phyloP scores from a whole-genome alignment of 768 basidiomycete genomes.

The Xerocomus potaroensis region DNA sequence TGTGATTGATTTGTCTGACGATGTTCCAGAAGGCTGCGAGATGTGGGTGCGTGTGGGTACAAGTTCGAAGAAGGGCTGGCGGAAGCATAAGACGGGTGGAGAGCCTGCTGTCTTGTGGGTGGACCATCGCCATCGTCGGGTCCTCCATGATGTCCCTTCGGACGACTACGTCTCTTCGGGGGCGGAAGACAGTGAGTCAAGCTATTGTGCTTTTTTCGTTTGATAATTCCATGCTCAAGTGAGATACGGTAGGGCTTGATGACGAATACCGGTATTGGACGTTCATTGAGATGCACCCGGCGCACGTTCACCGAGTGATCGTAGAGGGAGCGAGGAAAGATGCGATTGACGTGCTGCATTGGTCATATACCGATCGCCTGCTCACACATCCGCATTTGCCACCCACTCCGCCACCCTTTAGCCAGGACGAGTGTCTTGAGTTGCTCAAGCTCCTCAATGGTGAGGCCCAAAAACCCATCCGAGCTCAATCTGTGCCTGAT shows the following conservation, averaged over 20 bases:
- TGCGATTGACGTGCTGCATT: constrained; percentile 71
- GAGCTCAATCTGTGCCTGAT: neutral
- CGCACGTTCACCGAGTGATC: constrained; percentile 52
- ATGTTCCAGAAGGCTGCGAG: constrained; percentile 46
- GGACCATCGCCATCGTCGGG: constrained; percentile 55
- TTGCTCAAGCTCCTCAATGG: constrained; percentile 54
- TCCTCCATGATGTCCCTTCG: constrained; percentile 44
- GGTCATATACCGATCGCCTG: constrained; percentile 78
- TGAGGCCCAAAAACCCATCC: constrained; percentile 7
- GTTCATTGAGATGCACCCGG: constrained; percentile 76
- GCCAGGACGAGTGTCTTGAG: constrained; percentile 73
- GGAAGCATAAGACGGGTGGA: constrained; percentile 26
- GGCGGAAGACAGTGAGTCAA: constrained; percentile 41
- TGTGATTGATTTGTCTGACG: constrained; percentile 24
- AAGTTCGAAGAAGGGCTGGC: constrained; percentile 26
- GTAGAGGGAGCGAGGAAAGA: constrained; percentile 55
- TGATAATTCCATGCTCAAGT: neutral
- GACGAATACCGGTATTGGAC: constrained; percentile 80
- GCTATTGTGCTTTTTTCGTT: no score
- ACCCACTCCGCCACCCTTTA: constrained; percentile 61
- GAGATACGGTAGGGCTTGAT: constrained; percentile 52
- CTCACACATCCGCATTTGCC: constrained; percentile 49
- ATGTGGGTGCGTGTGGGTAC: constrained; percentile 56
- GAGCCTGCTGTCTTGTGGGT: constrained; percentile 54
- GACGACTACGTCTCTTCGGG: constrained; percentile 21